Evolutionary conservation across 495 filamentous ascomycete genomes (phyloP).

Genomic region (Chlorociboria aeruginascens): DNA sequence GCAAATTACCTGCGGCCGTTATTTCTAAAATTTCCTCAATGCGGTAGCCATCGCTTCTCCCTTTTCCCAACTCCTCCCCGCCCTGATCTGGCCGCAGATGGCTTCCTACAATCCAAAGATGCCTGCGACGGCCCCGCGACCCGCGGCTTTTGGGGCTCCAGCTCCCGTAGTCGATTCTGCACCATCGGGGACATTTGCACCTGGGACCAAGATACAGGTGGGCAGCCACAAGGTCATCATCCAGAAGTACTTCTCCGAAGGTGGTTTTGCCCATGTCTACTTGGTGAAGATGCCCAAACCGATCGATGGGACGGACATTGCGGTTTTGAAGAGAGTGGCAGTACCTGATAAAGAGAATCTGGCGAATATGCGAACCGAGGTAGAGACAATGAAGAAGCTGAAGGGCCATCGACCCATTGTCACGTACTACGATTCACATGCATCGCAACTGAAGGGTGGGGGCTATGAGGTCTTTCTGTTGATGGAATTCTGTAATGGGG

Average conservation of each 20-base stretch:
- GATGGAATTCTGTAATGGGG: constrained; percentile 84
- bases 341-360: constrained; percentile 91
- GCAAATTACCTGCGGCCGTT: background rate
- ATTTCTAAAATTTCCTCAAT: constrained; percentile 4
- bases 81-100: constrained; percentile 10
- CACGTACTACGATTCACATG: constrained; percentile 96
- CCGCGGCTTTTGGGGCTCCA: constrained; percentile 51
- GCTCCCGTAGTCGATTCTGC: constrained; percentile 30
- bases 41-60: constrained; percentile 6
- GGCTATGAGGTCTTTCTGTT: constrained; percentile 97
- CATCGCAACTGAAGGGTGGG: constrained; percentile 79
- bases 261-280: constrained; percentile 97
- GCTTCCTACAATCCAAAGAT: constrained; percentile 15
- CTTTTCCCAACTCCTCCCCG: background rate
- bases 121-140: constrained; percentile 27
- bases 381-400: constrained; percentile 98
- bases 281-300: constrained; percentile 74
- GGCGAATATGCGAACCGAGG: constrained; percentile 93
- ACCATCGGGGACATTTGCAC: constrained; percentile 79
- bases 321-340: constrained; percentile 92
- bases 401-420: constrained; percentile 95
- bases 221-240: constrained; percentile 89
- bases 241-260: constrained; percentile 96
- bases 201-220: constrained; percentile 92
- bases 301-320: constrained; percentile 69